Percentiles rank a stretch among this genome's conserved stretches.
phyloP scores from a whole-genome alignment of 192 early-diverging fungal genomes.

The Coemansia sp. region DNA sequence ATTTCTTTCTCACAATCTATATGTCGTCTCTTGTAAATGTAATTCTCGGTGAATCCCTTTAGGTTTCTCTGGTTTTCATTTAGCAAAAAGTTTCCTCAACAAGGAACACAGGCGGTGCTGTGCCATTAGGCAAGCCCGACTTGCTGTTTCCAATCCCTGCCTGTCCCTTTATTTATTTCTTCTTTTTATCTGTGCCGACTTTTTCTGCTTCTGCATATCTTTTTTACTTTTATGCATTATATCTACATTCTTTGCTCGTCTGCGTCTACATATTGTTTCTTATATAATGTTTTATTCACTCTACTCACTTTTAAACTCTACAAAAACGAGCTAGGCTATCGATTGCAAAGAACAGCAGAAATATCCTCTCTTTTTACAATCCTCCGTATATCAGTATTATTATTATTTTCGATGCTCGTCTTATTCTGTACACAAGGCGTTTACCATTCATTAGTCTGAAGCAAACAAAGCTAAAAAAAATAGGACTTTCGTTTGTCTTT shows the following conservation, averaged over 20 bases:
- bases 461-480: neutral
- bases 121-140: neutral
- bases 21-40: neutral
- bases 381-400: neutral
- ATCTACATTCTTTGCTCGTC: neutral
- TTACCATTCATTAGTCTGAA: neutral
- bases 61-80: neutral
- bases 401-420: neutral
- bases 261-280: neutral
- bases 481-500: neutral
- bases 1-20: neutral
- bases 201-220: too few species aligned
- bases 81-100: neutral
- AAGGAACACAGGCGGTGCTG: neutral
- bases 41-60: conserved; percentile 4
- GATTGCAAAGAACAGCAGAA: neutral
- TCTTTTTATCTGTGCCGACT: neutral
- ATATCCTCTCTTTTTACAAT: neutral
- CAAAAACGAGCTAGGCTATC: neutral
- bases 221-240: neutral
- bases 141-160: neutral
- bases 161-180: neutral
- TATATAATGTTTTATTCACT: neutral
- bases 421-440: neutral
- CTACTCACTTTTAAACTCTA: neutral